Evolutionary conservation across 148 eudicot species (phyloP).

Genomic region (Vaccinium myrtillus): DNA sequence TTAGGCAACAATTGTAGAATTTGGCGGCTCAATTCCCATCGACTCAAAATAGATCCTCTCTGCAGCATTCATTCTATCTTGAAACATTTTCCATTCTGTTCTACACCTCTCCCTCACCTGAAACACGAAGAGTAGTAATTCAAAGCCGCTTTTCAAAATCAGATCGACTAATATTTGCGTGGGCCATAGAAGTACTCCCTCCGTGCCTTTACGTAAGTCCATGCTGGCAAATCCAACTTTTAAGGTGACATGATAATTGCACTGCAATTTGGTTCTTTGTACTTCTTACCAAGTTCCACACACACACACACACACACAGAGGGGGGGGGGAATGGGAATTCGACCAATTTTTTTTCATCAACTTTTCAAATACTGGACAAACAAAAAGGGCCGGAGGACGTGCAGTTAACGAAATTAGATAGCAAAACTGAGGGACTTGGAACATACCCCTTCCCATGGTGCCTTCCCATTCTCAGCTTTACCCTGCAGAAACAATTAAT

Average conservation of each 20-base stretch:
- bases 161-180: not conserved
- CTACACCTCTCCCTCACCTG: slow-evolving; percentile 54
- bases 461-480: slow-evolving; percentile 33
- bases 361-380: not conserved
- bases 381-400: not conserved
- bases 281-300: not conserved
- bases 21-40: slow-evolving; percentile 37
- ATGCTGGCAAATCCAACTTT: not conserved
- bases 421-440: slow-evolving; percentile 5
- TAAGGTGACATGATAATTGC: not conserved
- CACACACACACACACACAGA: no score
- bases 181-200: not conserved
- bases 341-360: not conserved
- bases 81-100: slow-evolving; percentile 55
- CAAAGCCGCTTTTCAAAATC: not conserved
- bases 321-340: not conserved
- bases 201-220: not conserved
- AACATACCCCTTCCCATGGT: slow-evolving; percentile 56
- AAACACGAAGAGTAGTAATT: not conserved
- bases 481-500: slow-evolving; percentile 32
- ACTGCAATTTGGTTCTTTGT: not conserved
- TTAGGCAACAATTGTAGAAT: slow-evolving; percentile 18
- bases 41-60: slow-evolving; percentile 43
- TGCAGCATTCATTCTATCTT: slow-evolving; percentile 35
- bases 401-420: not conserved